These are phyloP conservation scores for Claviceps cyperi DNA, from an alignment of 2,329 filamentous ascomycete genomes.

Conservation along the genomic window DNA sequence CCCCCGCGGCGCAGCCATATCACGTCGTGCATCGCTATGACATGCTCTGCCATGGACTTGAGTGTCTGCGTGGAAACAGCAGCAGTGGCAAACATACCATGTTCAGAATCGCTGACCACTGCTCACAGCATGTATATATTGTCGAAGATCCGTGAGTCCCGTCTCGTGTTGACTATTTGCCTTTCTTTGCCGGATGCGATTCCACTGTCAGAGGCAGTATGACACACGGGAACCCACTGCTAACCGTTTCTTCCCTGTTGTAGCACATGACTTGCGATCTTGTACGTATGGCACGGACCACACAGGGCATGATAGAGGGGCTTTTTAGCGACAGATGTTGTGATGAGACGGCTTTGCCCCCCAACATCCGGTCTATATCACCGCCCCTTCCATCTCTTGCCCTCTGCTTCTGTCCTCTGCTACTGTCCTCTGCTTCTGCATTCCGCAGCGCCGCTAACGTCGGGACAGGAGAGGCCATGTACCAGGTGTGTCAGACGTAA, in stretches of 20 bases:
- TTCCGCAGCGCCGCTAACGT: slow-evolving; percentile 13
- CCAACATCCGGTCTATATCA: too few species aligned
- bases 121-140: slow-evolving; percentile 64
- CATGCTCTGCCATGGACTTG: neutral
- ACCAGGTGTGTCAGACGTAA: slow-evolving; percentile 96
- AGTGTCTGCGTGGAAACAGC: neutral
- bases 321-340: neutral
- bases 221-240: neutral
- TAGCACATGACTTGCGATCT: slow-evolving; percentile 90
- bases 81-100: neutral
- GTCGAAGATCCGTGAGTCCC: slow-evolving; percentile 71
- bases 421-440: neutral
- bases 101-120: neutral
- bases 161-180: too few species aligned
- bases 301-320: neutral
- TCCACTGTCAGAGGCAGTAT: neutral
- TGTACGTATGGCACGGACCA: slow-evolving; percentile 38
- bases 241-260: slow-evolving; percentile 10
- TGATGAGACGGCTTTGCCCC: neutral
- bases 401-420: neutral
- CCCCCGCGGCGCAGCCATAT: neutral
- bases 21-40: neutral
- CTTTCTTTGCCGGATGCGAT: neutral
- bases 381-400: too few species aligned
- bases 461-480: slow-evolving; percentile 73